Evolutionary conservation across 345 rosid species (phyloP), one percentile per base, ranked within the genome.

Genomic region (Physaria fendleri): DNA sequence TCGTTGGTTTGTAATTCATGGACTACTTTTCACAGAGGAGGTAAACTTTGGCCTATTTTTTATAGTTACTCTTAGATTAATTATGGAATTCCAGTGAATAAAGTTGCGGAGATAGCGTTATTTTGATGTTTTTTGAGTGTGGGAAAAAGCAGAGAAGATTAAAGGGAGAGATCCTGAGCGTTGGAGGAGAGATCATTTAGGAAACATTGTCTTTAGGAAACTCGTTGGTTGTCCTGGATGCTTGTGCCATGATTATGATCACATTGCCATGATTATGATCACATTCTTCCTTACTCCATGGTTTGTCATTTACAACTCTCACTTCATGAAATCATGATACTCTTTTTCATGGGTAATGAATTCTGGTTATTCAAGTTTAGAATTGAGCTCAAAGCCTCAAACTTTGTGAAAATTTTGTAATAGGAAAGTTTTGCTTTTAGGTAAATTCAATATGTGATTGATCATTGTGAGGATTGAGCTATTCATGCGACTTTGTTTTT

Each of bases 141-240:
- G 97, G 97, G 91, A 83, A 12, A 88, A 92, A 66, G 93, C 98
- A 0, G 97, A 92, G 76, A 86, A 74, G 79, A 76, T 92, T 28
- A 84, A 74, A 64, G 95, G 97, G 6, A 77, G 98, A 6, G 85
- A 88, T 80, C 83, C 96, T 5, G 85, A 75, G 44, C 79, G 96
- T 16, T 92, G 98, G 98, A 73, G 98, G 8, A 76, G 83, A 16
- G 98, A 92, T 76, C 73, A 81, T 1, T 68, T 88, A 18, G 98
- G 98, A 33, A 92, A 85, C 66, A 79, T 78, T 55, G 88, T 92
- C 43, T 88, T 88, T 53, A 76, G 85, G 73, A 92, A 92, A 79
- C 95, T 92, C 42, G 89, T 88, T 1, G 97, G 97, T 15, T 92
- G 97, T 66, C 82, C 99, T 52, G 96, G 97, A 21, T 92, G 99